These are phyloP conservation scores for Striga asiatica DNA, from an alignment of 257 asterid species.

Conservation along the genomic window DNA sequence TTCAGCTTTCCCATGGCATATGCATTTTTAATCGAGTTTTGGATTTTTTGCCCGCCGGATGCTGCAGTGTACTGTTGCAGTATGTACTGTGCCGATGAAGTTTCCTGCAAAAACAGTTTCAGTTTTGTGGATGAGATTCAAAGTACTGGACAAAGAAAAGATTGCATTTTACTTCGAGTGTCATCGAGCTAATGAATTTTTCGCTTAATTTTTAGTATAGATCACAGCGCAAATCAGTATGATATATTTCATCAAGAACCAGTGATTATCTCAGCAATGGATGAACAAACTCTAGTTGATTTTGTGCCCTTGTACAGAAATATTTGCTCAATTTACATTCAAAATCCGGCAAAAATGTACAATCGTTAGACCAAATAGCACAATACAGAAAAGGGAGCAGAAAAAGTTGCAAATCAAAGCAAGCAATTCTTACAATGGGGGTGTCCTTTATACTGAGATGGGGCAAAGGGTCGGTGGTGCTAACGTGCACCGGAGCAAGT, in stretches of 20 bases:
- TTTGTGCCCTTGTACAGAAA: not conserved
- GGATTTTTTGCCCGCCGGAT: constrained; percentile 73
- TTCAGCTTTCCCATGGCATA: constrained; percentile 85
- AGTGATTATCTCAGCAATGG: too few relatives aligned
- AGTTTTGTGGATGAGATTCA: too few relatives aligned
- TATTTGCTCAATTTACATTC: not conserved
- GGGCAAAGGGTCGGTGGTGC: constrained; percentile 70
- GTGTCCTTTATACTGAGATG: constrained; percentile 91
- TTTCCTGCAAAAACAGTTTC: constrained; percentile 53
- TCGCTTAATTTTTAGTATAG: too few relatives aligned
- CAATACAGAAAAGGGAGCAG: not conserved
- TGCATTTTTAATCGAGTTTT: constrained; percentile 56
- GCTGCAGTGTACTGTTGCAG: constrained; percentile 87
- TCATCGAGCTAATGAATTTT: too few relatives aligned
- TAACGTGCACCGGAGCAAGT: constrained; percentile 82
- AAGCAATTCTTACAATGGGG: constrained; percentile 49
- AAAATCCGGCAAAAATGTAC: not conserved
- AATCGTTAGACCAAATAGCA: not conserved
- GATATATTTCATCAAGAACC: too few relatives aligned
- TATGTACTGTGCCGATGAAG: constrained; percentile 83
- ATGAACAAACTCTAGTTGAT: not conserved
- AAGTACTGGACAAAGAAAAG: not conserved
- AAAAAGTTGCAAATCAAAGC: too few relatives aligned
- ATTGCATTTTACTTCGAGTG: too few relatives aligned
- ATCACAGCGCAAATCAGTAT: too few relatives aligned